Percentiles rank a stretch among this genome's conserved stretches.
These are phyloP conservation scores for Naganishia albida DNA, from an alignment of 1,284 basidiomycete genomes.

Conservation along the genomic window DNA sequence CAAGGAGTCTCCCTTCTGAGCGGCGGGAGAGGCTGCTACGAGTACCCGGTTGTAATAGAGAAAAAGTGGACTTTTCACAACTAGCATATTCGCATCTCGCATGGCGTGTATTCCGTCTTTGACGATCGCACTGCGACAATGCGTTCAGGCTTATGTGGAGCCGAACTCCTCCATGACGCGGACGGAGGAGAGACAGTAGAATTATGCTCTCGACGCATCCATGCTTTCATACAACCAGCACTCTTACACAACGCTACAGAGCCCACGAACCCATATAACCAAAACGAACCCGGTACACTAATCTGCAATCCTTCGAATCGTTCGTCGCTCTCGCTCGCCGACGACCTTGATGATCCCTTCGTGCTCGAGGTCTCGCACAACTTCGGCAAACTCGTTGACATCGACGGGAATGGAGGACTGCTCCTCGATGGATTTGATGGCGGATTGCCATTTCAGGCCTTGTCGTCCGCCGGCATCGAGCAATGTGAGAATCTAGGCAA, in stretches of 20 bases:
- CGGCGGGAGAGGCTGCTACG: not conserved
- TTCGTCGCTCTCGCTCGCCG: conserved; percentile 80
- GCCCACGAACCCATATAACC: not conserved
- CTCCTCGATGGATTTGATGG: conserved; percentile 68
- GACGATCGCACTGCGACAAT: too few relatives aligned
- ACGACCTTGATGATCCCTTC: conserved; percentile 81
- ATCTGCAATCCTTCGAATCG: conserved; percentile 62
- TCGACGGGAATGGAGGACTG: conserved; percentile 81
- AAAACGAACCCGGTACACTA: conserved; percentile 26
- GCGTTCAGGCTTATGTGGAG: too few relatives aligned
- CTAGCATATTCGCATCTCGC: too few relatives aligned
- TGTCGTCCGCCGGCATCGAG: conserved; percentile 64
- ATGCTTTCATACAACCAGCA: not conserved
- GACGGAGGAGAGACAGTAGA: too few relatives aligned
- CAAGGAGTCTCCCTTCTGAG: conserved; percentile 44
- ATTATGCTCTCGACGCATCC: too few relatives aligned
- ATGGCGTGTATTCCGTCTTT: too few relatives aligned
- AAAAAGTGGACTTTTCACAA: too few relatives aligned
- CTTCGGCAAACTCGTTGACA: conserved; percentile 74
- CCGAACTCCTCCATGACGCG: too few relatives aligned
- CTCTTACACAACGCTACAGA: not conserved
- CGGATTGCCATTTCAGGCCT: conserved; percentile 77
- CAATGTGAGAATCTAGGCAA: conserved; percentile 58
- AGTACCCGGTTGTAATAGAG: too few relatives aligned
- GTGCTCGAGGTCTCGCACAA: conserved; percentile 71